Evolutionary conservation across 768 basidiomycete genomes (phyloP).

Genomic region (Pulveroboletus ravenelii): DNA sequence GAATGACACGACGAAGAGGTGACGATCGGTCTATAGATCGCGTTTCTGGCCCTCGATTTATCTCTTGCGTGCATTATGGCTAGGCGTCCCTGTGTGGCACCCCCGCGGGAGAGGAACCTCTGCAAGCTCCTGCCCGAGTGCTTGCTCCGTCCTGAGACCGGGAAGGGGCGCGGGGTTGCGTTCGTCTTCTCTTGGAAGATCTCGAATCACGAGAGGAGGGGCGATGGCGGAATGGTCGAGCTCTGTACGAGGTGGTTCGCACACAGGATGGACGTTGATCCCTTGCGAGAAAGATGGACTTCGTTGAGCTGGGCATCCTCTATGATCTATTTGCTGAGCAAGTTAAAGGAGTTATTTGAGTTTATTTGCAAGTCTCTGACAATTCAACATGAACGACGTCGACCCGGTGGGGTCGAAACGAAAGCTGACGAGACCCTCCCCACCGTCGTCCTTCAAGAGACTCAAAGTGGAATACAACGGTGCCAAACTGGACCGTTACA

Average conservation of each 20-base stretch:
- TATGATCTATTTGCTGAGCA: slow-evolving; percentile 16
- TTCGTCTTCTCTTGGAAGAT: slow-evolving; percentile 4
- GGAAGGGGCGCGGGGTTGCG: background rate
- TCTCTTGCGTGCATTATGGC: slow-evolving; percentile 3
- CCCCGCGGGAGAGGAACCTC: slow-evolving; percentile 7
- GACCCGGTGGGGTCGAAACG: slow-evolving; percentile 9
- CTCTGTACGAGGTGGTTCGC: slow-evolving; percentile 1
- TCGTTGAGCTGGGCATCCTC: slow-evolving; percentile 30
- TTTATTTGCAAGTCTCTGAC: slow-evolving; percentile 19
- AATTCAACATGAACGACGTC: no score
- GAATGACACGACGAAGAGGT: slow-evolving; percentile 10
- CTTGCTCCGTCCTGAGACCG: background rate
- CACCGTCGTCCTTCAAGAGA: slow-evolving; percentile 15
- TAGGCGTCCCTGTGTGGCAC: slow-evolving; percentile 11
- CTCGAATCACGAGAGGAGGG: background rate
- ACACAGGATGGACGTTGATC: slow-evolving; percentile 26
- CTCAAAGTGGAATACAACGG: slow-evolving; percentile 16
- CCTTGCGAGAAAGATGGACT: slow-evolving; percentile 33
- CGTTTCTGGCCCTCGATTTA: slow-evolving; percentile 15
- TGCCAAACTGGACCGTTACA: background rate
- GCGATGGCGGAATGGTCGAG: background rate
- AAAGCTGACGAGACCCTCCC: background rate
- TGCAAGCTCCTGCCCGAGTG: background rate
- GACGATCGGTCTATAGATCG: slow-evolving; percentile 3
- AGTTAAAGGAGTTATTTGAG: slow-evolving; percentile 17